Evolutionary conservation across 352 stramenopile genomes (phyloP).

Genomic region (Elongisporangium prolatum): DNA sequence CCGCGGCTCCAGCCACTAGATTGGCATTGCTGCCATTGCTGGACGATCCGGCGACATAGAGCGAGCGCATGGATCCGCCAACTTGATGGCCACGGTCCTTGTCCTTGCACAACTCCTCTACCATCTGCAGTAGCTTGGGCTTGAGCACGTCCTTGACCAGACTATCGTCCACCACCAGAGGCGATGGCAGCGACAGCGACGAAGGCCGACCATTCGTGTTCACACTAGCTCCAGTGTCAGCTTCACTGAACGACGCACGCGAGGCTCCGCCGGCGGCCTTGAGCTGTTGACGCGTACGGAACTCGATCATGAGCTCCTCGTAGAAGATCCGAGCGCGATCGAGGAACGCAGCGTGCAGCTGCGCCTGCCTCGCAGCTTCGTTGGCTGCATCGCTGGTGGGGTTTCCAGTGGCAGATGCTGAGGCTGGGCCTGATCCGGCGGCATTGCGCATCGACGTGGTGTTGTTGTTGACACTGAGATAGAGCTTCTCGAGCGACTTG

Average conservation of each 20-base stretch:
- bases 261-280: constrained; percentile 8
- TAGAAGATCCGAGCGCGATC: constrained; percentile 50
- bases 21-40: background rate
- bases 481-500: constrained; percentile 80
- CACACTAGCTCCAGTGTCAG: constrained; percentile 13
- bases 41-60: constrained; percentile 7
- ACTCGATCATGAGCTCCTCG: constrained; percentile 51
- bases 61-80: background rate
- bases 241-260: constrained; percentile 1
- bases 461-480: constrained; percentile 61
- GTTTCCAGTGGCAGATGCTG: background rate
- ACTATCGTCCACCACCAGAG: constrained; percentile 44
- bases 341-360: constrained; percentile 39
- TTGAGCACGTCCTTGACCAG: constrained; percentile 70
- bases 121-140: constrained; percentile 63
- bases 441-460: constrained; percentile 13
- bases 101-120: constrained; percentile 73
- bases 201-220: constrained; percentile 2
- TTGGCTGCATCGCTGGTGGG: background rate
- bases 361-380: constrained; percentile 16
- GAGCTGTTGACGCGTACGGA: constrained; percentile 26
- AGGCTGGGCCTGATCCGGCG: background rate
- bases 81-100: constrained; percentile 25
- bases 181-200: constrained; percentile 5
- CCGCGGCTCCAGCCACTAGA: constrained; percentile 6